A percentile compares a stretch with the other conserved stretches of the same genome.
Evolutionary conservation across 371 early-diverging fungal species (phyloP).

Genomic region (Mortierella sp.): DNA sequence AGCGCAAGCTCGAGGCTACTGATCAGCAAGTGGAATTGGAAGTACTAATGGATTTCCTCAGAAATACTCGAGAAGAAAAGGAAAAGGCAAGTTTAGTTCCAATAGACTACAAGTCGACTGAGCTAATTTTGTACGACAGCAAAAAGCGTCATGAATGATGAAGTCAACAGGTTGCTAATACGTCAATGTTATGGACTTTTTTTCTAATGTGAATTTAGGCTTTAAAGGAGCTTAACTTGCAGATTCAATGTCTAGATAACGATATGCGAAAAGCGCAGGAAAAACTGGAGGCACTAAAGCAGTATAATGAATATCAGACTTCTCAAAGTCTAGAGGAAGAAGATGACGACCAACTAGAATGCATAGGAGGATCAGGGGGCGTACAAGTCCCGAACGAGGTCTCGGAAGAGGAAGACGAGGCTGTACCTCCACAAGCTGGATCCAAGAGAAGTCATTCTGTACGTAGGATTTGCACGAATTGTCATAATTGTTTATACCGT

Average conservation of each 20-base stretch:
- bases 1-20: slow-evolving; percentile 64
- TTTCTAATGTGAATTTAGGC: slow-evolving; percentile 24
- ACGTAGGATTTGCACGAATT: slow-evolving; percentile 1
- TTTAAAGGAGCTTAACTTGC: slow-evolving; percentile 47
- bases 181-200: background rate
- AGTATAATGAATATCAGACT: slow-evolving; percentile 21
- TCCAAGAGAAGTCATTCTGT: slow-evolving; percentile 39
- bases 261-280: slow-evolving; percentile 56
- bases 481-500: background rate
- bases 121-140: background rate
- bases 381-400: slow-evolving; percentile 42
- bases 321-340: slow-evolving; percentile 29
- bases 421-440: slow-evolving; percentile 45
- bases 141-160: background rate
- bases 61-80: slow-evolving; percentile 65
- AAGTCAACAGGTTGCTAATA: background rate
- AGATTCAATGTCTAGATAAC: slow-evolving; percentile 58
- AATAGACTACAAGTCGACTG: background rate
- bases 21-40: slow-evolving; percentile 65
- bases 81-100: slow-evolving; percentile 48
- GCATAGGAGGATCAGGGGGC: slow-evolving; percentile 21
- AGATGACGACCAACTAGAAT: slow-evolving; percentile 40
- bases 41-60: slow-evolving; percentile 73
- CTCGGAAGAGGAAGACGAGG: slow-evolving; percentile 52
- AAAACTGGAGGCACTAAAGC: slow-evolving; percentile 42